These are phyloP conservation scores for Dictyostelium firmibasis DNA, from an alignment of 78 protist species.

Conservation along the genomic window DNA sequence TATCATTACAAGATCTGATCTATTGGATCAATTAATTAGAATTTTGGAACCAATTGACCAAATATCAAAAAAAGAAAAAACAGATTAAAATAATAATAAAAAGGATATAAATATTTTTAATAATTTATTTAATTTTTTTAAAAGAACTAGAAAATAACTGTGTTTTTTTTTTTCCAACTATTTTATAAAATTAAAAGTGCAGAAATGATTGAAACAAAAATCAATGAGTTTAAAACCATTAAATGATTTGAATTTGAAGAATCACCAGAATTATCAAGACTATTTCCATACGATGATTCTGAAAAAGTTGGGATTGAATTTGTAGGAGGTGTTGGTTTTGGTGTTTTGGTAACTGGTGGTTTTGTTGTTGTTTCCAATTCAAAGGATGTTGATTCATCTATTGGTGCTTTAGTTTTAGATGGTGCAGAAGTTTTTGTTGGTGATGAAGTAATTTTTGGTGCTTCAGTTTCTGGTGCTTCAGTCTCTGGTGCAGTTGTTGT, in stretches of 20 bases:
- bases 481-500: neutral
- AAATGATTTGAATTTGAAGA: neutral
- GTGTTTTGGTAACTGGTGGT: neutral
- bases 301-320: slow-evolving; percentile 14
- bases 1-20: slow-evolving; percentile 41
- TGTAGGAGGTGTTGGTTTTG: neutral
- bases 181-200: neutral
- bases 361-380: neutral
- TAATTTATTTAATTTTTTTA: neutral
- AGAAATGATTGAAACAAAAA: neutral
- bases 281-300: neutral
- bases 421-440: neutral
- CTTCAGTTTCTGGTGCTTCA: neutral
- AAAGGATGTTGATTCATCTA: neutral
- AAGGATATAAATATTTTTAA: neutral
- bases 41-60: slow-evolving; percentile 35
- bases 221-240: neutral
- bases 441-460: neutral
- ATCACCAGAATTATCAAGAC: neutral
- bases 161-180: neutral
- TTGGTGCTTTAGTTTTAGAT: neutral
- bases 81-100: neutral
- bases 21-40: slow-evolving; percentile 61
- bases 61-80: neutral
- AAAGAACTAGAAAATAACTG: neutral